phyloP scores from a whole-genome alignment of 495 filamentous ascomycete species.

The Usnea hakonensis region DNA sequence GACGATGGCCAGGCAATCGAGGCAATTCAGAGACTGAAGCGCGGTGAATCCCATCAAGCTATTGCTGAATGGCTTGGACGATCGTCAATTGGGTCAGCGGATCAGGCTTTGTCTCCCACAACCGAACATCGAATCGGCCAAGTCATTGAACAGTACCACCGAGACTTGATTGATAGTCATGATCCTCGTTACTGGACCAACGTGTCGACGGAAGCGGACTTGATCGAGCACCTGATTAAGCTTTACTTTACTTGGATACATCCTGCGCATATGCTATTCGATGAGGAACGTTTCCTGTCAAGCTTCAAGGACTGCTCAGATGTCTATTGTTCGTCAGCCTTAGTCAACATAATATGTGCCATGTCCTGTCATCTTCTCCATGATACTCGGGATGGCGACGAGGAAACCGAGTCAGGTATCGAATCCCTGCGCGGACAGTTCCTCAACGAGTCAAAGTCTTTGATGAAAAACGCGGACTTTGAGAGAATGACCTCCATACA shows the following conservation, averaged over 20 bases:
- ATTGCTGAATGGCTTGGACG: conserved; percentile 31
- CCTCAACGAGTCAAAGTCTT: conserved; percentile 24
- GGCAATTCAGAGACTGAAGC: conserved; percentile 27
- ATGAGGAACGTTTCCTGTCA: conserved; percentile 21
- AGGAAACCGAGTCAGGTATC: conserved; percentile 8
- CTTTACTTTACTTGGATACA: conserved; percentile 39
- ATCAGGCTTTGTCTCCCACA: conserved; percentile 19
- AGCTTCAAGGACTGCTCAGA: conserved; percentile 30
- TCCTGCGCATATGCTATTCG: conserved; percentile 37
- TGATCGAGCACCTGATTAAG: conserved; percentile 34
- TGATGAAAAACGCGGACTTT: conserved; percentile 21
- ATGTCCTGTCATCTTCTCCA: conserved; percentile 35
- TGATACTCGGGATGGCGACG: conserved; percentile 5
- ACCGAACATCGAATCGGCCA: conserved; percentile 15
- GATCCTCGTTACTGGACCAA: conserved; percentile 29
- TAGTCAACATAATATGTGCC: conserved; percentile 38
- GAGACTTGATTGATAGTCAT: not conserved
- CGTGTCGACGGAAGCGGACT: conserved; percentile 25
- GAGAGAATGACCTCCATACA: conserved; percentile 27
- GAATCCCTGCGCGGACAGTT: conserved; percentile 25
- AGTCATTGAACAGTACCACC: conserved; percentile 11
- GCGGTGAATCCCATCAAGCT: conserved; percentile 27
- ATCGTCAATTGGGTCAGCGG: not conserved
- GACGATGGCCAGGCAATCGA: conserved; percentile 29
- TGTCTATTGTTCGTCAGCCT: conserved; percentile 29